A percentile compares a stretch with the other conserved stretches of the same genome.
phyloP scores from a whole-genome alignment of 2,329 filamentous ascomycete genomes.

The Stylonectria norvegica region DNA sequence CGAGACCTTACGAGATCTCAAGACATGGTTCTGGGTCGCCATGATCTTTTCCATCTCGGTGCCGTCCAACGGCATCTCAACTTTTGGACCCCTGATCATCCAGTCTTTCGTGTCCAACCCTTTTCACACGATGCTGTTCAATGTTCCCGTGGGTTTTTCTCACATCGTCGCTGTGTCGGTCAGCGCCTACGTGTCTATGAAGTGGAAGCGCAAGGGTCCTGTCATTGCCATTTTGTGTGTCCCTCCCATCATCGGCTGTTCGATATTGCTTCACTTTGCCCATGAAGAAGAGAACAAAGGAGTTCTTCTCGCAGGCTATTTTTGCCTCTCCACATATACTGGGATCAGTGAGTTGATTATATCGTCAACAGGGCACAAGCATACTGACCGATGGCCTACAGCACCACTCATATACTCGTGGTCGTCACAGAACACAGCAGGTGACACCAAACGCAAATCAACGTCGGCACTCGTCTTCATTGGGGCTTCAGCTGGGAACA shows the following conservation, averaged over 20 bases:
- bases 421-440: slow-evolving; percentile 61
- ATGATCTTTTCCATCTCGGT: slow-evolving; percentile 55
- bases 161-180: slow-evolving; percentile 58
- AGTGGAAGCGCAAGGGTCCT: slow-evolving; percentile 53
- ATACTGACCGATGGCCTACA: slow-evolving; percentile 7
- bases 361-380: not conserved
- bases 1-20: slow-evolving; percentile 54
- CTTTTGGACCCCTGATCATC: slow-evolving; percentile 59
- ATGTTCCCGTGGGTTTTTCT: slow-evolving; percentile 57
- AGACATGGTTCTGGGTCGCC: slow-evolving; percentile 58
- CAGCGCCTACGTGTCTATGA: slow-evolving; percentile 54
- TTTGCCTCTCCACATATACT: slow-evolving; percentile 56
- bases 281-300: slow-evolving; percentile 45
- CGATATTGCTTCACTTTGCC: slow-evolving; percentile 49
- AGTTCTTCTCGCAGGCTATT: slow-evolving; percentile 54
- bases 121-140: slow-evolving; percentile 57
- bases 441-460: slow-evolving; percentile 67
- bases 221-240: slow-evolving; percentile 53
- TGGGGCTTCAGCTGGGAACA: slow-evolving; percentile 63
- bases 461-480: slow-evolving; percentile 64
- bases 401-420: slow-evolving; percentile 59
- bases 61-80: slow-evolving; percentile 55
- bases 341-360: slow-evolving; percentile 36
- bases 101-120: slow-evolving; percentile 55
- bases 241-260: slow-evolving; percentile 55